A percentile compares a stretch with the other conserved stretches of the same genome.
Evolutionary conservation across 2,329 filamentous ascomycete species (phyloP).

Genomic region (Lasiodiplodia hormozganensis): DNA sequence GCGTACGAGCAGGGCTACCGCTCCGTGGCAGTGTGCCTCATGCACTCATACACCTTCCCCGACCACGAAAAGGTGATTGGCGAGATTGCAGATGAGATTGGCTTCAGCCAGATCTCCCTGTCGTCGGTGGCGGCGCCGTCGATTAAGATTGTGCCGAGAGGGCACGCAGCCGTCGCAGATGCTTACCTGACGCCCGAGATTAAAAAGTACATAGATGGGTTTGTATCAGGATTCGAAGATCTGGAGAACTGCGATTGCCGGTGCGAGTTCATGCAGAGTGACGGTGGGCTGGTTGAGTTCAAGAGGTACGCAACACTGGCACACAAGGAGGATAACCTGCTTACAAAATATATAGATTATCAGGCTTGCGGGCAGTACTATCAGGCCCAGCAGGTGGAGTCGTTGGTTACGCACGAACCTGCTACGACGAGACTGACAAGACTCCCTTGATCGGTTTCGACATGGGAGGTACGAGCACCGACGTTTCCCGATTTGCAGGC

Average conservation of each 20-base stretch:
- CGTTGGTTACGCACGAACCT: slow-evolving; percentile 42
- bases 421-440: slow-evolving; percentile 35
- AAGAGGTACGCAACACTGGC: not conserved
- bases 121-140: slow-evolving; percentile 37
- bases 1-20: slow-evolving; percentile 44
- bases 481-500: slow-evolving; percentile 43
- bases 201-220: slow-evolving; percentile 36
- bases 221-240: slow-evolving; percentile 39
- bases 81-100: slow-evolving; percentile 39
- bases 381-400: slow-evolving; percentile 46
- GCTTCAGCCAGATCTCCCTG: slow-evolving; percentile 40
- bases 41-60: slow-evolving; percentile 44
- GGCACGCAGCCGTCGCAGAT: slow-evolving; percentile 21
- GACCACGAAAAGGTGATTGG: slow-evolving; percentile 40
- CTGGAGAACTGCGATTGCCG: slow-evolving; percentile 37
- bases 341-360: slow-evolving; percentile 35
- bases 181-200: slow-evolving; percentile 37
- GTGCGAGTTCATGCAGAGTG: slow-evolving; percentile 45
- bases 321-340: not conserved
- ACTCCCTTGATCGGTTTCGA: slow-evolving; percentile 42
- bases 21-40: slow-evolving; percentile 45
- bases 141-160: slow-evolving; percentile 31
- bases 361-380: slow-evolving; percentile 40
- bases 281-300: slow-evolving; percentile 40
- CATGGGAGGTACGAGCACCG: slow-evolving; percentile 42